Evolutionary conservation across 108 stramenopile genomes (phyloP).

Genomic region (Stephanodiscus minutulus): DNA sequence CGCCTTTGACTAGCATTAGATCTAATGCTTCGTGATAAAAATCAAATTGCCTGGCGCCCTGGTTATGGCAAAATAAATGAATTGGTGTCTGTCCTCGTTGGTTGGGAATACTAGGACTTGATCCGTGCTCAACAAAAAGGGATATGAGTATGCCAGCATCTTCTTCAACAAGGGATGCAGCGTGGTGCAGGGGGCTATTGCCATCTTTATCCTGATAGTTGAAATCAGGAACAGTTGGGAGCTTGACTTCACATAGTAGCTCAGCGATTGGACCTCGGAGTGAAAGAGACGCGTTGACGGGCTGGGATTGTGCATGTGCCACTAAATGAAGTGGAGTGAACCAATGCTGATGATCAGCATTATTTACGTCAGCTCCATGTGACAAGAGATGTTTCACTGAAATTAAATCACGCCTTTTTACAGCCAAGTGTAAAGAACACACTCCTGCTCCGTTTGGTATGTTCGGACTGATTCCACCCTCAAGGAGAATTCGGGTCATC

Average conservation of each 20-base stretch:
- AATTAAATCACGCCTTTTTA: slow-evolving; percentile 67
- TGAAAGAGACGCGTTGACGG: slow-evolving; percentile 15
- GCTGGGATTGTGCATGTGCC: slow-evolving; percentile 41
- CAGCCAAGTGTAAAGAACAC: slow-evolving; percentile 79
- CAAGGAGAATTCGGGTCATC: slow-evolving; percentile 62
- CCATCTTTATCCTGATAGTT: slow-evolving; percentile 87
- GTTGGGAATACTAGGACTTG: slow-evolving; percentile 70
- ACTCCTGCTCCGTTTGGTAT: slow-evolving; percentile 86
- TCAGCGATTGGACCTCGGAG: slow-evolving; percentile 55
- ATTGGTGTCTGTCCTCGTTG: slow-evolving; percentile 79
- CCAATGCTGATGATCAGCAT: slow-evolving; percentile 80
- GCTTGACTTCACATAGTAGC: slow-evolving; percentile 49
- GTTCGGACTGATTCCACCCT: slow-evolving; percentile 76
- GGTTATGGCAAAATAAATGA: slow-evolving; percentile 83
- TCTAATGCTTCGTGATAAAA: slow-evolving; percentile 74
- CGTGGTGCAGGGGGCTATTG: slow-evolving; percentile 85
- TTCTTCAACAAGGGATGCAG: slow-evolving; percentile 67
- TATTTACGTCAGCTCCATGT: slow-evolving; percentile 66
- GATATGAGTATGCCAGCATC: slow-evolving; percentile 70
- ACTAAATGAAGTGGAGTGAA: slow-evolving; percentile 79
- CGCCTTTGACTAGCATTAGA: slow-evolving; percentile 70
- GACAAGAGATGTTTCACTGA: slow-evolving; percentile 63
- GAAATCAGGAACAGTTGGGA: slow-evolving; percentile 56
- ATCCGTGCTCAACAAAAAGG: slow-evolving; percentile 73
- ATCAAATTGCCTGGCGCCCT: slow-evolving; percentile 52